phyloP scores from a whole-genome alignment of 345 rosid genomes.

The Hibiscus tridactylites region DNA sequence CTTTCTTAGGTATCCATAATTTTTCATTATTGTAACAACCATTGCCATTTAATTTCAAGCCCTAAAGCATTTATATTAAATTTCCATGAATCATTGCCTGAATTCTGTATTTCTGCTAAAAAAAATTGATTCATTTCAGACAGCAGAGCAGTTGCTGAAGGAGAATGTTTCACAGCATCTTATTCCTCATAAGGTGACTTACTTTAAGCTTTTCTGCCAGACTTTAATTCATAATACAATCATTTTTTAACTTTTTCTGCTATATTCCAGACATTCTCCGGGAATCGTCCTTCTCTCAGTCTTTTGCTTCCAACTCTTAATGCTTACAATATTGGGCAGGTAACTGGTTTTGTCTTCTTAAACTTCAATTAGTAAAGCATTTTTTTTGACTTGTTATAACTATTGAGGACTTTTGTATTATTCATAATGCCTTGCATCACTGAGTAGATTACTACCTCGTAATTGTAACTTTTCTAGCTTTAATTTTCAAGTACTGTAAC shows the following conservation, averaged over 20 bases:
- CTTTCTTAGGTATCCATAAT: neutral
- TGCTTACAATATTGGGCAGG: constrained; percentile 85
- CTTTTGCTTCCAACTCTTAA: constrained; percentile 72
- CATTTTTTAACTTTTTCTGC: constrained; percentile 1
- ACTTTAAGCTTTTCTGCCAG: constrained; percentile 4
- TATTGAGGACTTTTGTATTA: neutral
- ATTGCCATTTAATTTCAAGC: neutral
- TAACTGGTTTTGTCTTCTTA: constrained; percentile 18
- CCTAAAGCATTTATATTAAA: neutral
- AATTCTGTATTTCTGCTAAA: neutral
- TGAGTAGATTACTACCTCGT: neutral
- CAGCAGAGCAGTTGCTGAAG: constrained; percentile 69
- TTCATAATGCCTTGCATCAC: neutral
- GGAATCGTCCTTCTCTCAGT: constrained; percentile 91
- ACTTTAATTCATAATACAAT: neutral
- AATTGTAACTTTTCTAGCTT: neutral
- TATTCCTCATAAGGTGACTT: constrained; percentile 83
- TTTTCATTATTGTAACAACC: neutral
- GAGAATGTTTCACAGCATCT: constrained; percentile 72
- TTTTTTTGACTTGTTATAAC: neutral
- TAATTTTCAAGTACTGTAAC: neutral
- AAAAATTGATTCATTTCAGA: constrained; percentile 33
- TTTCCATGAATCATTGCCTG: neutral
- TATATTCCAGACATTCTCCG: constrained; percentile 61
- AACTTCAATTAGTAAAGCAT: neutral